Conservation (phyloP, 2,329 filamentous ascomycete species). For the Diaporthe eres region DNA sequence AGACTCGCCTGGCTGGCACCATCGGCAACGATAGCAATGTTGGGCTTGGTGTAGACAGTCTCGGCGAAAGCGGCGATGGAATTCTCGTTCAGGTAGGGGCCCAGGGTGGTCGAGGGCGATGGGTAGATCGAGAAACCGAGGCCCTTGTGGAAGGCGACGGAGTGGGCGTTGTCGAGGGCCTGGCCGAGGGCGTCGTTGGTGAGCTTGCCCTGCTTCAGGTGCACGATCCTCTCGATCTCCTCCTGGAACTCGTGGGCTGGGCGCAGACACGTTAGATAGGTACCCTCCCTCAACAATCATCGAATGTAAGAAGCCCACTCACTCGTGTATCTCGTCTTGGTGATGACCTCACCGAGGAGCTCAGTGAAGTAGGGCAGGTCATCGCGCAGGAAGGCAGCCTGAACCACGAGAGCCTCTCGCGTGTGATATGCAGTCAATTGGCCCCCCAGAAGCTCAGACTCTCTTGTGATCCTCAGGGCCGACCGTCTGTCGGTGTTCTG, state of each 20-base stretch:
- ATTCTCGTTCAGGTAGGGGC: constrained; percentile 85
- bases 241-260: constrained; percentile 92
- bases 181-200: constrained; percentile 74
- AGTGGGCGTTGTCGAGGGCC: constrained; percentile 88
- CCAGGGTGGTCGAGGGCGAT: constrained; percentile 77
- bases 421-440: constrained; percentile 91
- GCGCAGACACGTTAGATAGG: constrained; percentile 40
- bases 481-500: constrained; percentile 91
- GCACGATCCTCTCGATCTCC: constrained; percentile 83
- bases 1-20: constrained; percentile 83
- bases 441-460: constrained; percentile 94
- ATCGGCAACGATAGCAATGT: constrained; percentile 92
- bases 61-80: constrained; percentile 82
- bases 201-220: constrained; percentile 82
- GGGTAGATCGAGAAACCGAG: constrained; percentile 86
- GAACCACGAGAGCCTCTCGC: constrained; percentile 91
- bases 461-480: constrained; percentile 91
- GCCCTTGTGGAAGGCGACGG: constrained; percentile 91
- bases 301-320: constrained; percentile 53
- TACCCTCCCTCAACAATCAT: constrained; percentile 20
- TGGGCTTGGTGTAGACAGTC: constrained; percentile 87
- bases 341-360: constrained; percentile 91
- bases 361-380: constrained; percentile 98
- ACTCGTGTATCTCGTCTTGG: constrained; percentile 88
- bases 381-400: constrained; percentile 94